Conservation (phyloP, 176 grass and related monocot species). For the Carex myosuroides region DNA sequence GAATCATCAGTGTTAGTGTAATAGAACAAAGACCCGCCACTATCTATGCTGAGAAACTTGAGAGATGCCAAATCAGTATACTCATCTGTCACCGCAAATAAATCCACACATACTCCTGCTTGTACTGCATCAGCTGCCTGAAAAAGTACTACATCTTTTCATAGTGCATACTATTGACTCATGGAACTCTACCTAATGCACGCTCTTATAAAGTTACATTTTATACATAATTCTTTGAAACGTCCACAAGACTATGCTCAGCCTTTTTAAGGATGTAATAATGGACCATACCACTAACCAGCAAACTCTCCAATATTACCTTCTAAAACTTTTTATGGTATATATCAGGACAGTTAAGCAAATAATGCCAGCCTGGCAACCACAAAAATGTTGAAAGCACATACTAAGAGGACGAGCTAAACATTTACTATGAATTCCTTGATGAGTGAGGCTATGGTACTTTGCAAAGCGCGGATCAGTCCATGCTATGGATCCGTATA, state of each 20-base stretch:
- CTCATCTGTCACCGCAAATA: constrained; percentile 92
- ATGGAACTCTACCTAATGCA: not conserved
- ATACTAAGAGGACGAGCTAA: not conserved
- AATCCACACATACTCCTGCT: constrained; percentile 88
- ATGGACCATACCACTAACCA: not conserved
- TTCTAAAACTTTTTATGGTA: not conserved
- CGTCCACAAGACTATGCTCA: not conserved
- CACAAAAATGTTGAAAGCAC: not conserved
- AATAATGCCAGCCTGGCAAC: not conserved
- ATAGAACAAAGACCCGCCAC: constrained; percentile 93
- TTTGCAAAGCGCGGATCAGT: no score
- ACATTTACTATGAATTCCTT: not conserved
- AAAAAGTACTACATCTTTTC: constrained; percentile 18
- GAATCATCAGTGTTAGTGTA: constrained; percentile 82
- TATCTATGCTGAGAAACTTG: constrained; percentile 93
- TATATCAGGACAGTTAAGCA: not conserved
- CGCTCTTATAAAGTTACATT: not conserved
- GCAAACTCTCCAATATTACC: not conserved
- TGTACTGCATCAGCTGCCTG: constrained; percentile 95
- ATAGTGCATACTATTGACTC: not conserved
- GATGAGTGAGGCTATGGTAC: not conserved
- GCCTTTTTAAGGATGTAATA: not conserved
- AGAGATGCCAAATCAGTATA: constrained; percentile 95
- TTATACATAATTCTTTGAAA: not conserved
- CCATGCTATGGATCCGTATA: no score